A percentile compares a stretch with the other conserved stretches of the same genome.
Evolutionary conservation across 371 early-diverging fungal genomes (phyloP).

Genomic region (Actinomortierella wolfii): DNA sequence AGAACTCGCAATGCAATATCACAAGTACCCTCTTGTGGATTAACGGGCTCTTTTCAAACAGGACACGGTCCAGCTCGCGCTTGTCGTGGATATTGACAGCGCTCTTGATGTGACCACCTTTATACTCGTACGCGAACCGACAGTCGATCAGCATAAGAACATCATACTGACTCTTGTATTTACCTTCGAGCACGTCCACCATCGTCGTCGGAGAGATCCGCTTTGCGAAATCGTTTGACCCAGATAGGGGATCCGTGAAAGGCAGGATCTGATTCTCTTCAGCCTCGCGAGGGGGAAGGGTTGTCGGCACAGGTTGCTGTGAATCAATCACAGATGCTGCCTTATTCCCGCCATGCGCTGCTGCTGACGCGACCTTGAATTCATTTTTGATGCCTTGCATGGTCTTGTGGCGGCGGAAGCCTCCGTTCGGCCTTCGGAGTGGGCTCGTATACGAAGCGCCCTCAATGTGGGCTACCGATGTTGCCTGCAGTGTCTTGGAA

Average conservation of each 20-base stretch:
- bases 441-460: too few species aligned
- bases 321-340: not conserved
- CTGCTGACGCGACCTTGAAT: slow-evolving; percentile 42
- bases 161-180: slow-evolving; percentile 50
- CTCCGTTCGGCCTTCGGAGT: too few species aligned
- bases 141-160: slow-evolving; percentile 79
- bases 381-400: too few species aligned
- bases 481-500: too few species aligned
- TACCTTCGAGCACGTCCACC: slow-evolving; percentile 52
- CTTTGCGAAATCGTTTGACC: not conserved
- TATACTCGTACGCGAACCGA: slow-evolving; percentile 87
- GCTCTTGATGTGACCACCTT: slow-evolving; percentile 83
- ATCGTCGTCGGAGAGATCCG: slow-evolving; percentile 8
- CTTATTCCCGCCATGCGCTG: slow-evolving; percentile 12
- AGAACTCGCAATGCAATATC: slow-evolving; percentile 94
- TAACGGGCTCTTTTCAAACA: slow-evolving; percentile 39
- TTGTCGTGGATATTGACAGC: slow-evolving; percentile 73
- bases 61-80: slow-evolving; percentile 51
- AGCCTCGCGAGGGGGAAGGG: too few species aligned
- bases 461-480: too few species aligned
- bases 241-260: not conserved
- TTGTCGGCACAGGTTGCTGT: too few species aligned
- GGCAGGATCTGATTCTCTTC: not conserved
- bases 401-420: too few species aligned
- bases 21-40: slow-evolving; percentile 54